Evolutionary conservation across 495 filamentous ascomycete genomes (phyloP), one percentile per base, ranked within the genome.

Genomic region (Penicillium waksmanii): DNA sequence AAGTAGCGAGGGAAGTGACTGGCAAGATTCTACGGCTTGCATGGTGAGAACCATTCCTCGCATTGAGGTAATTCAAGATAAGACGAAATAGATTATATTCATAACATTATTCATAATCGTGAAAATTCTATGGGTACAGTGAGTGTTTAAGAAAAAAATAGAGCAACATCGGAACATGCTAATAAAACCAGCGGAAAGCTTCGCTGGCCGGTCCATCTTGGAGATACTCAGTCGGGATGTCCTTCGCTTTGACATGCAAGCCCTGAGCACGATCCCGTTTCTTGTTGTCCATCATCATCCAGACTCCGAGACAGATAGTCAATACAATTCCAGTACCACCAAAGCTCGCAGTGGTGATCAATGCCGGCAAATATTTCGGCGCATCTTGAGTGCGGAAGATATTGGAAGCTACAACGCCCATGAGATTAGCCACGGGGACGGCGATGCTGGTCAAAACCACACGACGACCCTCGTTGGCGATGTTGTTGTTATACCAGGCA

Each of bases 401-500:
- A 63, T 93, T 91, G 52, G 82, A 85, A 13, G 79, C 78, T 2
- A 93, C 88, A 4, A 94, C 69, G 15, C 90, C 90, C 89, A 92
- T 92, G n/a, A 92, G 73, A 49, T 93, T 93, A 3, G 89, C 89
- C 8, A 91, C 69, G 0, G 90, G 89, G 0, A 93, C 89, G 3
- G 86, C 89, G 35, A 93, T 79, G 53, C 86, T 88, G 0, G 89
- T 92, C 19, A 92, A 72, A 0, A 87, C 78, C 9, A 92, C 81
- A 23, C 90, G 86, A 19, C 84, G 82, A 46, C 87, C 85, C 72
- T 93, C 90, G 61, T 92, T 82, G 1, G 89, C 87, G 17, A 89
- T 82, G 57, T 94, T 94, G 76, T 94, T 94, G 67, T 90, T 91
- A 67, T 90, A 91, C 89, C 86, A 88, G 17, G 71, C 73, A 58